Evolutionary conservation across 2,329 filamentous ascomycete genomes (phyloP), one percentile per base, ranked within the genome.

Genomic region (Dothideomycetes sp.): DNA sequence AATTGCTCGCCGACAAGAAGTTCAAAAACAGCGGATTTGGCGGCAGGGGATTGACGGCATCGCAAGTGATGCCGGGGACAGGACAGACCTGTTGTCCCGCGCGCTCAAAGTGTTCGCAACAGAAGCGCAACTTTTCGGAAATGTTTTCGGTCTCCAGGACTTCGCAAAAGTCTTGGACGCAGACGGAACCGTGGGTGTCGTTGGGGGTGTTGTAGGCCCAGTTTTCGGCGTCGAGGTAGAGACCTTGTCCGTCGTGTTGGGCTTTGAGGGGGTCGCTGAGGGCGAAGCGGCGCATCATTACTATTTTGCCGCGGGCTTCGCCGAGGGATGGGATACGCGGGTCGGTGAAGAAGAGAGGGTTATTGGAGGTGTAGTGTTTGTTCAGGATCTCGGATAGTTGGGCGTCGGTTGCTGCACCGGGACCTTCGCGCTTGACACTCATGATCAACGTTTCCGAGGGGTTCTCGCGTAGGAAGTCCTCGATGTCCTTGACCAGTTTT

Each of bases 81-180:
- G 57, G 58, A 20, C 58, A 59, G 0, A 59, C 53, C 4, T 52
- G 53, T 1, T 48, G 44, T 0, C 59, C 65, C 4, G 87, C 77
- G 20, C 86, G 78, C 56, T 82, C 78, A 33, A 95, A 76, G 52
- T 94, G 87, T 17, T 80, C 78, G 45, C 73, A 78, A 39, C 77
- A 78, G 53, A 80, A 80, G 29, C 70, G 63, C 45, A 94, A 82
- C 70, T 96, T 98, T 62, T 80, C 78, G 25, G 80, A 70, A 45
- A 96, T 89, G 51, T 81, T 82, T 45, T 76, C 68, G 16, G 74
- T 78, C 60, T 86, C 77, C 32, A 80, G 65, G 23, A 98, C 78
- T 56, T 93, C 86, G 69, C 93, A 96, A 62, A 89, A 95, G 65
- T 96, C 91, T 65, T 96, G 91, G 29, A 96, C 80, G 49, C 84